Conservation (phyloP, 148 eudicot genomes). For the Fagopyrum esculentum region DNA sequence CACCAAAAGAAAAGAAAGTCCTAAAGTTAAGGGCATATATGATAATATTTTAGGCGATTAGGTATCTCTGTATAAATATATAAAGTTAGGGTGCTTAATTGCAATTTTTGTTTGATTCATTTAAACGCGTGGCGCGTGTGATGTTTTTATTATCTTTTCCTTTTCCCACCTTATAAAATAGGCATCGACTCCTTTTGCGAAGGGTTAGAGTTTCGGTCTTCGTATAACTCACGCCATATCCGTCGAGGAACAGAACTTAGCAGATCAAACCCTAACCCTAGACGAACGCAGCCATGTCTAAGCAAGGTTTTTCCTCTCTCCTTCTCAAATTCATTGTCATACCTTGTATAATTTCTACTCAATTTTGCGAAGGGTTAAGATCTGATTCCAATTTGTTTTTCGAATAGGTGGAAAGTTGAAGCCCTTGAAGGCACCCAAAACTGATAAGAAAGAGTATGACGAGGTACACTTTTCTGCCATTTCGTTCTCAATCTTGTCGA, state of each 20-base stretch:
- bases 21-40: neutral
- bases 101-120: neutral
- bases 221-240: neutral
- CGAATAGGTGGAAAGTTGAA: conserved; percentile 75
- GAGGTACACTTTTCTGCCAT: conserved; percentile 33
- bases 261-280: conserved; percentile 13
- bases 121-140: neutral
- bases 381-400: conserved; percentile 9
- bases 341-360: neutral
- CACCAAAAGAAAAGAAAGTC: neutral
- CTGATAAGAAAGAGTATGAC: conserved; percentile 68
- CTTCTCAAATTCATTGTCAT: neutral
- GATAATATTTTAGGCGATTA: neutral
- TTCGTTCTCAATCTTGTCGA: neutral
- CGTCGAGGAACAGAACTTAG: neutral
- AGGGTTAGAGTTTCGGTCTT: conserved; percentile 1
- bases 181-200: neutral
- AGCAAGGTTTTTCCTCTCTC: conserved; percentile 9
- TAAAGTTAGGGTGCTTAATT: neutral
- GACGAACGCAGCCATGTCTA: conserved; percentile 14
- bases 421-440: conserved; percentile 91
- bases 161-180: neutral
- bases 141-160: neutral
- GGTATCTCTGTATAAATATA: neutral
- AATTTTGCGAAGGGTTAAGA: neutral